Conservation (phyloP, 2,329 filamentous ascomycete species). For the Colletotrichum shisoi region DNA sequence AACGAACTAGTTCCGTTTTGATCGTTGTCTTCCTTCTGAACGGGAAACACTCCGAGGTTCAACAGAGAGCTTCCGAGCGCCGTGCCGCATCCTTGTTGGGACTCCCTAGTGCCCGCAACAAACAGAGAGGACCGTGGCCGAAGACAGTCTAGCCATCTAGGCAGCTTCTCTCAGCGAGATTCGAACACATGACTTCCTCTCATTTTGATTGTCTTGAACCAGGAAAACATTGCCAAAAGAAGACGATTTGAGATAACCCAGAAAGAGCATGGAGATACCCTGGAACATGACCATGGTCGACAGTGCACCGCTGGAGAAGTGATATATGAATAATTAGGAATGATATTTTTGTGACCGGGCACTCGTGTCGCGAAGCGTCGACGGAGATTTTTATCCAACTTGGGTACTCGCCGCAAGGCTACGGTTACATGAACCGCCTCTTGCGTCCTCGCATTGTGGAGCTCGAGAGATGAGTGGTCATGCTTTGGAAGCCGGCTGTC, state of each 20-base stretch:
- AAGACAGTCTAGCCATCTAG: background rate
- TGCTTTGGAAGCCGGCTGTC: constrained; percentile 2
- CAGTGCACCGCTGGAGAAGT: constrained; percentile 12
- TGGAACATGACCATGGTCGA: background rate
- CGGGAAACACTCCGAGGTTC: constrained; percentile 21
- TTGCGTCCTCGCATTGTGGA: constrained; percentile 10
- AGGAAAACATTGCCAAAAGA: background rate
- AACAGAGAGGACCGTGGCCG: background rate
- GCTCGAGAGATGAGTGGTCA: constrained; percentile 2
- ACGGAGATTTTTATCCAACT: constrained; percentile 12
- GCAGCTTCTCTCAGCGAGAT: background rate
- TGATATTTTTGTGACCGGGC: background rate
- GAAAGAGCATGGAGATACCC: background rate
- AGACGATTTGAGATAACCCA: background rate
- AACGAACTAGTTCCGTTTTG: constrained; percentile 6
- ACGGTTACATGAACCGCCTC: constrained; percentile 14
- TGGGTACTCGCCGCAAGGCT: constrained; percentile 5
- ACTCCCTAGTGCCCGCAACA: background rate
- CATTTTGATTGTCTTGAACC: background rate
- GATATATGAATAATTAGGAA: background rate
- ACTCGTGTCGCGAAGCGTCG: constrained; percentile 2
- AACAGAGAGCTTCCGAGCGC: constrained; percentile 10
- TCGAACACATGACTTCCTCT: background rate
- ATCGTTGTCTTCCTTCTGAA: constrained; percentile 8
- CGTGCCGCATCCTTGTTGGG: background rate